These are phyloP conservation scores for Orbilia blumenaviensis DNA, from an alignment of 2,329 filamentous ascomycete species.

Conservation along the genomic window DNA sequence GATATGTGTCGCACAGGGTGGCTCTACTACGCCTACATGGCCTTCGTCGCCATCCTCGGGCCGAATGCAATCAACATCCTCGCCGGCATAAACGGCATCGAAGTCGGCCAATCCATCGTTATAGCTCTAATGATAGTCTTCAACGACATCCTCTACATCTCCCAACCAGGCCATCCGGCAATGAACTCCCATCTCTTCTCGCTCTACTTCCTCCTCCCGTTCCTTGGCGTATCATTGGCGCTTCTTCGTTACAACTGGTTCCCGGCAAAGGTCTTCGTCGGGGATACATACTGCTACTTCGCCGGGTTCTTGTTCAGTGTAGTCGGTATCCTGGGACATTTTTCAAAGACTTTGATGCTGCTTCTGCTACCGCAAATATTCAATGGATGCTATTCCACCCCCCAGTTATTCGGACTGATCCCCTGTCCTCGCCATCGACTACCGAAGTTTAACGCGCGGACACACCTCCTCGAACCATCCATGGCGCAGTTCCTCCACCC, in stretches of 20 bases:
- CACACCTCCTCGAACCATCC: conserved; percentile 85
- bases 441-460: conserved; percentile 84
- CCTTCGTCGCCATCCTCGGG: conserved; percentile 93
- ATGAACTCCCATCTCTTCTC: conserved; percentile 97
- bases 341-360: conserved; percentile 93
- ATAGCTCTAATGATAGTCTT: conserved; percentile 82
- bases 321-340: conserved; percentile 94
- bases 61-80: conserved; percentile 99
- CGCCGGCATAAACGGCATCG: conserved; percentile 98
- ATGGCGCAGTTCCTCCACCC: conserved; percentile 76
- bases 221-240: conserved; percentile 88
- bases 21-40: conserved; percentile 94
- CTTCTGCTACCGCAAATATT: conserved; percentile 92
- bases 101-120: conserved; percentile 91
- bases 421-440: conserved; percentile 93
- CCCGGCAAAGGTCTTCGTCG: conserved; percentile 92
- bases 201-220: conserved; percentile 90
- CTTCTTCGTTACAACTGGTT: conserved; percentile 94
- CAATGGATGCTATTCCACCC: conserved; percentile 93
- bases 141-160: conserved; percentile 89
- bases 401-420: conserved; percentile 88
- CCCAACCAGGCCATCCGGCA: conserved; percentile 85
- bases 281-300: conserved; percentile 99
- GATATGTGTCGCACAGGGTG: too few relatives aligned
- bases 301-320: conserved; percentile 99